A percentile compares a stretch with the other conserved stretches of the same genome.
phyloP scores from a whole-genome alignment of 257 asterid genomes.

The Asclepias syriaca region DNA sequence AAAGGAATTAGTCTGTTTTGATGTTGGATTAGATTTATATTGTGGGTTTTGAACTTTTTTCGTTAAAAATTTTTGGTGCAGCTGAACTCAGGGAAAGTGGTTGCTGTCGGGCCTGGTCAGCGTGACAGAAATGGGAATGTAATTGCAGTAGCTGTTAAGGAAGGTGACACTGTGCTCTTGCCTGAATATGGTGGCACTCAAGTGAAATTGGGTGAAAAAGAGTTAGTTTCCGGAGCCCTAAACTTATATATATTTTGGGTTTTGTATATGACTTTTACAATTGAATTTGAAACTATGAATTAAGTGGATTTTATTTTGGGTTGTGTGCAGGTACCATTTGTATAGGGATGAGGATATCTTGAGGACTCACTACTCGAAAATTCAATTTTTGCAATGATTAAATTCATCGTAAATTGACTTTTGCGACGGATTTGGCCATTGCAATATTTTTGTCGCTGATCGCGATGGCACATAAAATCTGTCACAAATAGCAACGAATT shows the following conservation, averaged over 20 bases:
- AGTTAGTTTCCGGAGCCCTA: slow-evolving; percentile 37
- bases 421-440: no score
- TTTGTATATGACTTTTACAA: neutral
- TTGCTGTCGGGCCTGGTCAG: slow-evolving; percentile 80
- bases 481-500: no score
- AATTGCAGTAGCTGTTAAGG: slow-evolving; percentile 77
- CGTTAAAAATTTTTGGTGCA: slow-evolving; percentile 26
- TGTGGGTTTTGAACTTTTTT: slow-evolving; percentile 1
- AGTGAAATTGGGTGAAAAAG: slow-evolving; percentile 82
- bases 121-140: slow-evolving; percentile 47
- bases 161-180: slow-evolving; percentile 84
- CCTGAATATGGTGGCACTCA: slow-evolving; percentile 93
- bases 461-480: no score
- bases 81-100: slow-evolving; percentile 83
- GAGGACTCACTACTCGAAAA: no score
- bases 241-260: neutral
- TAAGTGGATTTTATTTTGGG: neutral
- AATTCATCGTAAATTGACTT: no score
- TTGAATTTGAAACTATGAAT: neutral
- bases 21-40: neutral
- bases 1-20: neutral
- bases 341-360: slow-evolving; percentile 29
- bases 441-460: no score
- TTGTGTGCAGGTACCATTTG: slow-evolving; percentile 24
- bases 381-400: no score